Evolutionary conservation across 331 rosid species (phyloP).

Genomic region (Stylosanthes scabra): DNA sequence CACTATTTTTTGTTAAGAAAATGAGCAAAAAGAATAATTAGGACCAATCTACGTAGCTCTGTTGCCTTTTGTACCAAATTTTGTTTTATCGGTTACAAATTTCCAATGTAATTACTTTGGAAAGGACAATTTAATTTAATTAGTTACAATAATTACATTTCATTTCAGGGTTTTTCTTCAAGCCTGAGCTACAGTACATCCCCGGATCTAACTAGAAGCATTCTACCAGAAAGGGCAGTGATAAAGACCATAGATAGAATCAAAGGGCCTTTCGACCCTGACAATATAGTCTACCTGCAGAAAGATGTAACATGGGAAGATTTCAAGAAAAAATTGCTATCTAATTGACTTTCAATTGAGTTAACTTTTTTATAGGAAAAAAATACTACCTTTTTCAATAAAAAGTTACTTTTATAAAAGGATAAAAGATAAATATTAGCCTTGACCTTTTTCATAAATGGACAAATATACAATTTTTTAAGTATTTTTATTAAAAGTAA

Average conservation of each 20-base stretch:
- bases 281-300: constrained; percentile 68
- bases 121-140: background rate
- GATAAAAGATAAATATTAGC: too few relatives aligned
- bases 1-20: too few relatives aligned
- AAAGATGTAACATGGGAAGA: constrained; percentile 72
- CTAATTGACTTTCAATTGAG: background rate
- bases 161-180: constrained; percentile 84
- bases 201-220: constrained; percentile 76
- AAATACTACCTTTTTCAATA: too few relatives aligned
- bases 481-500: too few relatives aligned
- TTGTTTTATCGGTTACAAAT: background rate
- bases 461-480: too few relatives aligned
- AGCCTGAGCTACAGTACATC: constrained; percentile 75
- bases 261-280: constrained; percentile 89
- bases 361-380: too few relatives aligned
- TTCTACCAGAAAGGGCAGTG: constrained; percentile 79
- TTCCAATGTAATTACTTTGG: background rate
- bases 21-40: too few relatives aligned
- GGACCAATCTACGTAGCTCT: background rate
- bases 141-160: background rate
- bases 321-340: constrained; percentile 47
- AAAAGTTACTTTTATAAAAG: too few relatives aligned
- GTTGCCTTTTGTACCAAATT: background rate
- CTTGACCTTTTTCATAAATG: too few relatives aligned
- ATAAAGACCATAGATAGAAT: constrained; percentile 71